These are phyloP conservation scores for Scutellaria galericulata DNA, from an alignment of 257 asterid species.

Conservation along the genomic window DNA sequence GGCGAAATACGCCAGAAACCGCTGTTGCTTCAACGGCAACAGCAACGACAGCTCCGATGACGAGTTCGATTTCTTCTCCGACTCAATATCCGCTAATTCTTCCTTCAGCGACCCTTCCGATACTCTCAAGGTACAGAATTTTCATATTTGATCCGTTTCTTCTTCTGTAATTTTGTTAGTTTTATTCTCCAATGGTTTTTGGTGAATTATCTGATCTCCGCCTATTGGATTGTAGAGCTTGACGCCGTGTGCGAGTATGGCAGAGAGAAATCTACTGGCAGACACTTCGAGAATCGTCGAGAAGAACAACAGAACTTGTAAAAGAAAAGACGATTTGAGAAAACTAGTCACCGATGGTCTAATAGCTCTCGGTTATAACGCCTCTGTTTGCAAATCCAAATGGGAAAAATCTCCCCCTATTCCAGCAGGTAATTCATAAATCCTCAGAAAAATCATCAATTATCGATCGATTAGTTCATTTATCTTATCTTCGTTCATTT, in stretches of 20 bases:
- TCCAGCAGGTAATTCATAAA: conserved; percentile 69
- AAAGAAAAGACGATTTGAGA: conserved; percentile 68
- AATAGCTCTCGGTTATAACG: conserved; percentile 63
- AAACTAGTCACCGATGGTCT: conserved; percentile 70
- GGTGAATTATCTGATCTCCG: conserved; percentile 26
- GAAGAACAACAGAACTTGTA: conserved; percentile 62
- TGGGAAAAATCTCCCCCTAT: conserved; percentile 82
- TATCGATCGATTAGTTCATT: neutral
- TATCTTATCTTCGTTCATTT: neutral
- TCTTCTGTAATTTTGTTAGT: neutral
- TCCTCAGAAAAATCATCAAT: neutral
- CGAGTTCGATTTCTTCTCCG: conserved; percentile 75
- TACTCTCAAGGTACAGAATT: conserved; percentile 67
- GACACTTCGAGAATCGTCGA: conserved; percentile 80
- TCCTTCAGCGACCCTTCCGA: conserved; percentile 71
- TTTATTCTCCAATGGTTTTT: neutral
- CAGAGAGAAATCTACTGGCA: conserved; percentile 83
- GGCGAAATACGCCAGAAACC: conserved; percentile 66
- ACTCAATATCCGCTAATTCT: conserved; percentile 54
- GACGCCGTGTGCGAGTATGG: conserved; percentile 65
- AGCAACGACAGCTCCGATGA: conserved; percentile 90
- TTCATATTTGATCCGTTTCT: neutral
- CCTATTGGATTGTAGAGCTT: conserved; percentile 57
- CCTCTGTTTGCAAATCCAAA: conserved; percentile 81
- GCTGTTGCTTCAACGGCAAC: conserved; percentile 91